Conservation (phyloP, 495 filamentous ascomycete genomes). For the Neurospora terricola region DNA sequence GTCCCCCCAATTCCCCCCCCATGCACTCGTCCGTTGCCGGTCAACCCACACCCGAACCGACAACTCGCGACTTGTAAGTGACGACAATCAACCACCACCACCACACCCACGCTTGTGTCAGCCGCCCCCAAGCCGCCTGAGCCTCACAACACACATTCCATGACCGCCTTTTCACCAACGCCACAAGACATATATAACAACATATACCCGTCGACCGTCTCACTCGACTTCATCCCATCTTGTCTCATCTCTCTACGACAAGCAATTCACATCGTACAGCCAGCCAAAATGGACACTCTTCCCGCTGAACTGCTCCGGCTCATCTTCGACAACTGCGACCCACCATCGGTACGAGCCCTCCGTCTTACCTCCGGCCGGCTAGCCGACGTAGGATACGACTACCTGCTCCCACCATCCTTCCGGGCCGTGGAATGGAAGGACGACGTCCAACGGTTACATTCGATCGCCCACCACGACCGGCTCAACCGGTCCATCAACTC, state of each 20-base stretch:
- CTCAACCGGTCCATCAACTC: slow-evolving; percentile 30
- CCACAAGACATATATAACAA: neutral
- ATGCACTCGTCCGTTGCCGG: neutral
- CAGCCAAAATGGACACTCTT: slow-evolving; percentile 21
- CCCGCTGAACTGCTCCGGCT: slow-evolving; percentile 39
- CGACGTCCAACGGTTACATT: slow-evolving; percentile 34
- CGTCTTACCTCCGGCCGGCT: slow-evolving; percentile 26
- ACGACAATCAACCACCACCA: neutral
- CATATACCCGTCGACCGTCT: neutral
- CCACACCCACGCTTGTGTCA: neutral
- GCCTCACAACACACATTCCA: neutral
- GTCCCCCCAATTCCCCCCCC: neutral
- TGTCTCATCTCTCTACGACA: neutral
- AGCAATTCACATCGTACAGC: neutral
- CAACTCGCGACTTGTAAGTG: neutral
- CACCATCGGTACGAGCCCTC: slow-evolving; percentile 26
- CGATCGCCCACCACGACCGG: slow-evolving; percentile 33
- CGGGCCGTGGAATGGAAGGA: slow-evolving; percentile 35
- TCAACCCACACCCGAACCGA: neutral
- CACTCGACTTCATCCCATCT: neutral
- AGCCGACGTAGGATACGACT: slow-evolving; percentile 38
- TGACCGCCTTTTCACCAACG: neutral
- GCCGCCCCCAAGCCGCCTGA: neutral
- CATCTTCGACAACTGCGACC: slow-evolving; percentile 36
- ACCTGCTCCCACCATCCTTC: slow-evolving; percentile 29